Conservation (phyloP, 2,329 filamentous ascomycete species). For the Allantophomopsis lycopodina region DNA sequence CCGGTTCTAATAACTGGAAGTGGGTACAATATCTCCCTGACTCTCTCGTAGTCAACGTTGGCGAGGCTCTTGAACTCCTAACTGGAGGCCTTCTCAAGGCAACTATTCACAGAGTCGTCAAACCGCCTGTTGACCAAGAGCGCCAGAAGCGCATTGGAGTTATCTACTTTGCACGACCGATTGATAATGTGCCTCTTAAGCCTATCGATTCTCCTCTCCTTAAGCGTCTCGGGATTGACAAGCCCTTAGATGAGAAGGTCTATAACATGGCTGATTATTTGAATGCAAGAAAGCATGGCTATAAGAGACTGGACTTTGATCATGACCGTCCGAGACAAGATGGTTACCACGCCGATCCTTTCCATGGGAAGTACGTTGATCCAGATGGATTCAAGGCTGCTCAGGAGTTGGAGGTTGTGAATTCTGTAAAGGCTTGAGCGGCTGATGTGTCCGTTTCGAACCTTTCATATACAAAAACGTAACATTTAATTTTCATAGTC, state of each 20-base stretch:
- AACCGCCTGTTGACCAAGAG: conserved; percentile 20
- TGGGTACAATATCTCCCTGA: conserved; percentile 22
- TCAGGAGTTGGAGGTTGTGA: too few species aligned
- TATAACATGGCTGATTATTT: conserved; percentile 17
- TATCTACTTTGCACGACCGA: conserved; percentile 25
- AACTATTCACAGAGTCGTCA: conserved; percentile 18
- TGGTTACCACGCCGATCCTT: background rate
- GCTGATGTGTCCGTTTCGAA: too few species aligned
- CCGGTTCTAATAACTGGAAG: conserved; percentile 21
- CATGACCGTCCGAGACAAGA: conserved; percentile 7
- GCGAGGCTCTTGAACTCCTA: conserved; percentile 17
- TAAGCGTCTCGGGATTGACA: conserved; percentile 11
- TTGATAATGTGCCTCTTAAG: conserved; percentile 21
- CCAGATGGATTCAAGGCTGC: too few species aligned
- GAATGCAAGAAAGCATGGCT: conserved; percentile 17
- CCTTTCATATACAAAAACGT: too few species aligned
- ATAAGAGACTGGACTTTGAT: conserved; percentile 17
- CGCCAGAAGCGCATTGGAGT: conserved; percentile 21
- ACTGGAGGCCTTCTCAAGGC: conserved; percentile 19
- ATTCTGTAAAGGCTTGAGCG: too few species aligned
- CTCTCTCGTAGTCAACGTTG: conserved; percentile 24
- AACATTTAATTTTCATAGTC: too few species aligned
- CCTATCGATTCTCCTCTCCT: conserved; percentile 21
- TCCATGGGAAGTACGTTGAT: background rate
- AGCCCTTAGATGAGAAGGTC: conserved; percentile 15